These are phyloP conservation scores for Cryphonectria japonica DNA, from an alignment of 2,329 filamentous ascomycete species.

Conservation along the genomic window DNA sequence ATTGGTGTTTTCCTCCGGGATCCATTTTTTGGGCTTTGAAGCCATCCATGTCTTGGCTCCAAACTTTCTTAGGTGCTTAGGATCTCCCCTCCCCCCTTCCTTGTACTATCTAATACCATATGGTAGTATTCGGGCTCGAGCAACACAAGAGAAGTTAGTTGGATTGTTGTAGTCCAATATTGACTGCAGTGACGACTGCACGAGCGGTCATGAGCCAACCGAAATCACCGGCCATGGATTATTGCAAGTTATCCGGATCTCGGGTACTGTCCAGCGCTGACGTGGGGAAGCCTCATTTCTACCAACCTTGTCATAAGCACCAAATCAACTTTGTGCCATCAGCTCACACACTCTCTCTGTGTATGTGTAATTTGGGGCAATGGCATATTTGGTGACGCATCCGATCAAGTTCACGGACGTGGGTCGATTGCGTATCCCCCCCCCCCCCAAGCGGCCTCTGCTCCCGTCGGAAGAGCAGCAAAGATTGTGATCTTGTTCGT, in stretches of 20 bases:
- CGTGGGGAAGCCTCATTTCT: slow-evolving; percentile 2
- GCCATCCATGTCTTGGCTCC: slow-evolving; percentile 8
- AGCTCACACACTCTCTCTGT: no score
- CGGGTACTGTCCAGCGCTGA: slow-evolving; percentile 11
- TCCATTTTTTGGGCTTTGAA: background rate
- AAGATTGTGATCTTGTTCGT: slow-evolving; percentile 11
- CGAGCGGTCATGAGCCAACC: background rate
- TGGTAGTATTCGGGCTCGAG: background rate
- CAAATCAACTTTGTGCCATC: slow-evolving; percentile 23
- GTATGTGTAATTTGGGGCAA: no score
- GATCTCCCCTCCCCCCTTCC: background rate
- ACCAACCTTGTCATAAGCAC: slow-evolving; percentile 14
- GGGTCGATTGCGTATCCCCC: background rate
- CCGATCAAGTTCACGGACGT: slow-evolving; percentile 5
- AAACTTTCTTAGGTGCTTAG: slow-evolving; percentile 5
- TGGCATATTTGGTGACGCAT: background rate
- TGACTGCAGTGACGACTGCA: slow-evolving; percentile 21
- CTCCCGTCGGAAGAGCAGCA: slow-evolving; percentile 2
- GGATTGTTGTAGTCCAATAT: slow-evolving; percentile 27
- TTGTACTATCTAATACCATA: background rate
- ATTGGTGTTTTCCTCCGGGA: slow-evolving; percentile 9
- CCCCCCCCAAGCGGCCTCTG: slow-evolving; percentile 18
- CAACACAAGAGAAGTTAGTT: background rate
- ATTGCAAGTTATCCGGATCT: slow-evolving; percentile 14
- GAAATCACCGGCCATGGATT: slow-evolving; percentile 13